Evolutionary conservation across 2,329 filamentous ascomycete species (phyloP), one percentile per base, ranked within the genome.

Genomic region (Talaromyces albobiverticillius): DNA sequence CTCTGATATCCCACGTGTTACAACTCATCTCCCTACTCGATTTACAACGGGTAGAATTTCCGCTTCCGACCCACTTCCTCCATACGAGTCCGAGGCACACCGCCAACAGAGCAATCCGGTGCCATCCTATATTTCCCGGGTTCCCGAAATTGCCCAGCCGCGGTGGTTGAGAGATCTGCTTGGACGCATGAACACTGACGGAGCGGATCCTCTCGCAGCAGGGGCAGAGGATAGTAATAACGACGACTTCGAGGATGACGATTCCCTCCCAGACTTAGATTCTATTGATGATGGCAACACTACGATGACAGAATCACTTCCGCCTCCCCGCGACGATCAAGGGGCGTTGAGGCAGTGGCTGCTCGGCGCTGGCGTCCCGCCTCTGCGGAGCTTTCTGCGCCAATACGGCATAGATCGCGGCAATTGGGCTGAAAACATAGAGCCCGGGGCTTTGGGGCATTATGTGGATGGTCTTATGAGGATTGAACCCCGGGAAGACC

Each of bases 21-120:
- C 93, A 62, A 79, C 82, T 0, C 76, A 88, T 36, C 79, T 94
- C 6, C 89, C 91, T 1, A 77, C 79, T 1, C 72, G 75, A 8
- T 80, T 90, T 62, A 84, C 90, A 10, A 77, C 81, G 16, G 76
- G 79, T 31, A 77, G 84, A 45, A 85, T 86, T 2, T 91, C 88
- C 58, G 83, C 89, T 16, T 94, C 90, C 20, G 92, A 96, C 65
- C 90, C 90, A 1, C 74, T 96, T 13, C 90, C 91, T 18, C 92
- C 91, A 1, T 70, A 79, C 0, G 73, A 82, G 53, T 72, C 71
- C 1, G 67, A 72, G 43, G 70, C 69, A 26, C 66, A 63, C 53
- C 63, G 63, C 26, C 62, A 69, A 51, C 70, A 72, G 54, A 63
- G 64, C 4, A 62, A 71, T 40, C 69, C 69, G 26, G 62, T 64